Evolutionary conservation across 257 asterid genomes (phyloP).

Genomic region (Fraxinus anomala): DNA sequence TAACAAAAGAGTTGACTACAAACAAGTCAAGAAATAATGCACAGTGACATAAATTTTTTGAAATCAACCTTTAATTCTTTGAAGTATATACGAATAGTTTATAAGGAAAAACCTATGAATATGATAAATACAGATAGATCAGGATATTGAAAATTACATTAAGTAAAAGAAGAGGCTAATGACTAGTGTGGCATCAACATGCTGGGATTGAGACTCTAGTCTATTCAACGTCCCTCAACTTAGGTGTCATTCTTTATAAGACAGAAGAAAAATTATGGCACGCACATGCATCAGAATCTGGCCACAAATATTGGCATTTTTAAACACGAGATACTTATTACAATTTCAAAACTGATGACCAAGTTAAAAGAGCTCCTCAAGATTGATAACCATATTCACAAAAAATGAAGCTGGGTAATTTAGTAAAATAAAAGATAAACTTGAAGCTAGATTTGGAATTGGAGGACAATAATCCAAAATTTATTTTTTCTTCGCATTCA

Average conservation of each 20-base stretch:
- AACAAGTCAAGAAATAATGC: constrained; percentile 14
- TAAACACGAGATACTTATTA: neutral
- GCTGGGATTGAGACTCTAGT: neutral
- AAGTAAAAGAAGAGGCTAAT: neutral
- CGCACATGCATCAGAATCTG: neutral
- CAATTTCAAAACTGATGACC: neutral
- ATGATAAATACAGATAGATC: neutral
- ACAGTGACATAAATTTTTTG: neutral
- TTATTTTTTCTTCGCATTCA: neutral
- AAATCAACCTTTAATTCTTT: neutral
- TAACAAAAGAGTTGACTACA: constrained; percentile 1
- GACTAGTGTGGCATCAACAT: neutral
- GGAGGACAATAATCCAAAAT: neutral
- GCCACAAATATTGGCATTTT: neutral
- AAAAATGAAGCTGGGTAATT: neutral
- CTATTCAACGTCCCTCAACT: neutral
- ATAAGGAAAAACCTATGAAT: neutral
- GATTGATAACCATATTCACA: neutral
- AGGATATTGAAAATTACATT: neutral
- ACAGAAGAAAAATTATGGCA: constrained; percentile 2
- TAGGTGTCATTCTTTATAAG: neutral
- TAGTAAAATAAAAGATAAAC: neutral
- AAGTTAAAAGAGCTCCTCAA: neutral
- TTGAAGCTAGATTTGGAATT: neutral
- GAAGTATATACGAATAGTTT: neutral